These are phyloP conservation scores for Ramaria sp. DNA, from an alignment of 768 basidiomycete genomes.

Conservation along the genomic window DNA sequence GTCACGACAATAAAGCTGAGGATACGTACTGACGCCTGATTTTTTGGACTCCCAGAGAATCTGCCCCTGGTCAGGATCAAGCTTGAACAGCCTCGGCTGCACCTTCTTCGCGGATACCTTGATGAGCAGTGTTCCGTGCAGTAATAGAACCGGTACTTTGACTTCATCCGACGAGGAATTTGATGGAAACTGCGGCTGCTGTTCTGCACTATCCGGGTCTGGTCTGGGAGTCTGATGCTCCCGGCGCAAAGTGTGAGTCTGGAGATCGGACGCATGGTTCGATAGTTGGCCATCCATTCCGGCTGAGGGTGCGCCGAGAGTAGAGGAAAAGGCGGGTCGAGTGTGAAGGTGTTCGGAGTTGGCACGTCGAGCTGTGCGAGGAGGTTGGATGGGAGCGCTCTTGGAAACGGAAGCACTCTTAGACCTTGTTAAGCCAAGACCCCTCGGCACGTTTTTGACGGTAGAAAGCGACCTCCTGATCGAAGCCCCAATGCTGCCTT, in stretches of 20 bases:
- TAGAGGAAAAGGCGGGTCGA: slow-evolving; percentile 1
- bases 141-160: slow-evolving; percentile 45
- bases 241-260: background rate
- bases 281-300: background rate
- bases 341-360: slow-evolving; percentile 1
- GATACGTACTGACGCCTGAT: slow-evolving; percentile 46
- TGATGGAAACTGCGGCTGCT: background rate
- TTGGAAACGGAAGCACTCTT: slow-evolving; percentile 9
- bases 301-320: background rate
- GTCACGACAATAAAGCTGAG: background rate
- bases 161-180: slow-evolving; percentile 23
- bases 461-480: slow-evolving; percentile 27
- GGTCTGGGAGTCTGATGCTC: background rate
- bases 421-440: slow-evolving; percentile 19
- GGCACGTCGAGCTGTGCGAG: background rate
- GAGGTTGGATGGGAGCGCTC: background rate
- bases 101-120: slow-evolving; percentile 76
- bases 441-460: slow-evolving; percentile 10
- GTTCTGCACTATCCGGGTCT: background rate
- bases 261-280: background rate
- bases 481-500: slow-evolving; percentile 19
- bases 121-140: slow-evolving; percentile 62
- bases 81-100: slow-evolving; percentile 55
- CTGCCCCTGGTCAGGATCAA: slow-evolving; percentile 75
- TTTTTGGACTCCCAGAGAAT: slow-evolving; percentile 72